Percentiles rank a stretch among this genome's conserved stretches.
phyloP scores from a whole-genome alignment of 2,329 filamentous ascomycete genomes.

The Trichophyton mentagrophytes region DNA sequence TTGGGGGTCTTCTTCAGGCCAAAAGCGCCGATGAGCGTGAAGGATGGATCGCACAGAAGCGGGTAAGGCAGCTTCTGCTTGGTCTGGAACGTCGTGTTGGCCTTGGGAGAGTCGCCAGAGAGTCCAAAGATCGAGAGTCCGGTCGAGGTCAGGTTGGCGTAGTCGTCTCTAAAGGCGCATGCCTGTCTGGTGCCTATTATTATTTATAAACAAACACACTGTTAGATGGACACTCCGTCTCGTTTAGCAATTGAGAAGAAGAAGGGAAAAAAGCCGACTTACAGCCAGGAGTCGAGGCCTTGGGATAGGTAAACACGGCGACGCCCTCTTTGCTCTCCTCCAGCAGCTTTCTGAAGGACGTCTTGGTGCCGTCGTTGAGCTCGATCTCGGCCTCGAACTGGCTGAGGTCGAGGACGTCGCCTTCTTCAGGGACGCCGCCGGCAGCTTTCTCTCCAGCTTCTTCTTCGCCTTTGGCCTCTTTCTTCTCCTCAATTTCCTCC shows the following conservation, averaged over 20 bases:
- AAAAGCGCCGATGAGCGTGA: constrained; percentile 66
- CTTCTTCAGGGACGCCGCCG: constrained; percentile 15
- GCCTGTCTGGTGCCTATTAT: constrained; percentile 73
- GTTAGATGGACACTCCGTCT: neutral
- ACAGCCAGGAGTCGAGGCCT: constrained; percentile 90
- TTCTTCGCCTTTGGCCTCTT: constrained; percentile 1
- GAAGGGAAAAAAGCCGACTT: constrained; percentile 31
- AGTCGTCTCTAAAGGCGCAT: constrained; percentile 82
- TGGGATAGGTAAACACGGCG: constrained; percentile 90
- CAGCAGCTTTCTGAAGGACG: constrained; percentile 66
- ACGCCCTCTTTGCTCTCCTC: constrained; percentile 74
- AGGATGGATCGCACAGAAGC: constrained; percentile 68
- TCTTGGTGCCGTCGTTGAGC: constrained; percentile 71
- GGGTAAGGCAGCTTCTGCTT: constrained; percentile 84
- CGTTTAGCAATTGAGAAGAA: neutral
- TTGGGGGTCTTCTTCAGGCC: constrained; percentile 77
- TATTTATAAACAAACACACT: neutral
- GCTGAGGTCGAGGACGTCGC: constrained; percentile 42
- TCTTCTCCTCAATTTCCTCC: constrained; percentile 7
- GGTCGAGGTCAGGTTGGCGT: constrained; percentile 59
- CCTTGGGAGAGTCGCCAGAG: constrained; percentile 73
- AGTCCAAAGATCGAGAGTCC: constrained; percentile 84
- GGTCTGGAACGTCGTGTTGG: constrained; percentile 83
- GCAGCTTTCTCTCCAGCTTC: neutral
- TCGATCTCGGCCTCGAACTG: constrained; percentile 58